Conservation (phyloP, 306 rosid species). For the Begonia loranthoides region DNA sequence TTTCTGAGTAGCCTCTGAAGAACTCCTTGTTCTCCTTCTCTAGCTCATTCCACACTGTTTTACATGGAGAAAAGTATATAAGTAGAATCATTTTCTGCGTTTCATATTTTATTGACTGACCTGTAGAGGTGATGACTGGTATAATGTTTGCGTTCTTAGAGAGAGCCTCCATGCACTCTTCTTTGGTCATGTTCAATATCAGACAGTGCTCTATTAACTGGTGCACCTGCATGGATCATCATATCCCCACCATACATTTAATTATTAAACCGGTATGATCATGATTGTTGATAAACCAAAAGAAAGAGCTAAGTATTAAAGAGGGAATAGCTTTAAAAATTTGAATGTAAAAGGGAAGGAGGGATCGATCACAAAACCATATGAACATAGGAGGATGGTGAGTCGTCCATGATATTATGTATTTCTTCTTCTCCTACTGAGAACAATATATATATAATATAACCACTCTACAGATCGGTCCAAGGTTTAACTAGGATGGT, state of each 20-base stretch:
- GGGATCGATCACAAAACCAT: slow-evolving; percentile 27
- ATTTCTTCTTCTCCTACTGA: too few species aligned
- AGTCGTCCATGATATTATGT: slow-evolving; percentile 32
- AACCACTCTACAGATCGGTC: too few species aligned
- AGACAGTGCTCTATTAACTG: slow-evolving; percentile 86
- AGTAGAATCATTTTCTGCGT: background rate
- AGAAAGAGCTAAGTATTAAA: too few species aligned
- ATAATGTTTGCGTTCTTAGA: slow-evolving; percentile 77
- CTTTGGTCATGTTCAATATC: slow-evolving; percentile 77
- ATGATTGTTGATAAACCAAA: too few species aligned
- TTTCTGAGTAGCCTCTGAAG: slow-evolving; percentile 48
- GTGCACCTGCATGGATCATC: slow-evolving; percentile 45
- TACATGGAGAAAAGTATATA: background rate
- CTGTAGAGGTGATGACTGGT: slow-evolving; percentile 81
- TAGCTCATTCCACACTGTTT: slow-evolving; percentile 81
- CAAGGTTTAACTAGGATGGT: too few species aligned
- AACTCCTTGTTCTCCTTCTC: slow-evolving; percentile 93
- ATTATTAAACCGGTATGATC: background rate
- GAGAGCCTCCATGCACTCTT: slow-evolving; percentile 95
- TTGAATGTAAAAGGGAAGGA: background rate
- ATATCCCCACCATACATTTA: background rate
- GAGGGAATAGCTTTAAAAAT: background rate
- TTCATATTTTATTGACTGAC: slow-evolving; percentile 14
- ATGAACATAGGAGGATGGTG: slow-evolving; percentile 75
- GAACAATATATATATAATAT: too few species aligned